A percentile compares a stretch with the other conserved stretches of the same genome.
Conservation (phyloP, 1,284 basidiomycete species). For the Ceratobasidium sp. region DNA sequence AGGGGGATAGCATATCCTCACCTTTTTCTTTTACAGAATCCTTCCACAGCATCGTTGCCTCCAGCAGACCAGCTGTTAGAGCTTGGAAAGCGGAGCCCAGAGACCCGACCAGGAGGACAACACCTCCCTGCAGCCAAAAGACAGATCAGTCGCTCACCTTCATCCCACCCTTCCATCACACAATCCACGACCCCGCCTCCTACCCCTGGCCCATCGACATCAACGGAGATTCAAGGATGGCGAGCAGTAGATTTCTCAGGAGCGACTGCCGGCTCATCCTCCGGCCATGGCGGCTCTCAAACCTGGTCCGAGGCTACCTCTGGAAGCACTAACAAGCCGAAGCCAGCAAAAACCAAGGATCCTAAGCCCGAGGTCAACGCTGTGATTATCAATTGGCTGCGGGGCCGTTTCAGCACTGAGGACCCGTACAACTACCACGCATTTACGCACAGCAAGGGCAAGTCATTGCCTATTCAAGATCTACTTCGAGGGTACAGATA, state of each 20-base stretch:
- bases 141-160: conserved; percentile 29
- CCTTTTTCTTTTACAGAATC: conserved; percentile 27
- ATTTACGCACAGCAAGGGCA: conserved; percentile 62
- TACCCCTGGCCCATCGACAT: conserved; percentile 43
- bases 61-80: conserved; percentile 40
- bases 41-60: conserved; percentile 23
- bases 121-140: conserved; percentile 21
- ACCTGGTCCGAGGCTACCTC: conserved; percentile 30
- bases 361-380: conserved; percentile 46
- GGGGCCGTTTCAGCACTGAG: conserved; percentile 28
- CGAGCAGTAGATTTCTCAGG: conserved; percentile 28
- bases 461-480: conserved; percentile 60
- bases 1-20: conserved; percentile 37
- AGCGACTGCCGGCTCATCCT: conserved; percentile 34
- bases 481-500: conserved; percentile 64
- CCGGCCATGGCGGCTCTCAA: conserved; percentile 37
- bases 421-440: conserved; percentile 56
- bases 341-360: conserved; percentile 35
- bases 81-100: conserved; percentile 30
- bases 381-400: conserved; percentile 47
- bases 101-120: conserved; percentile 26
- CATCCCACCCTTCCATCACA: conserved; percentile 25
- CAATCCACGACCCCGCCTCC: conserved; percentile 43
- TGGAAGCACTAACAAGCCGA: conserved; percentile 23
- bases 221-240: conserved; percentile 42